A percentile compares a stretch with the other conserved stretches of the same genome.
Conservation (phyloP, 2,329 filamentous ascomycete genomes). For the Hymenoscyphus salicellus region DNA sequence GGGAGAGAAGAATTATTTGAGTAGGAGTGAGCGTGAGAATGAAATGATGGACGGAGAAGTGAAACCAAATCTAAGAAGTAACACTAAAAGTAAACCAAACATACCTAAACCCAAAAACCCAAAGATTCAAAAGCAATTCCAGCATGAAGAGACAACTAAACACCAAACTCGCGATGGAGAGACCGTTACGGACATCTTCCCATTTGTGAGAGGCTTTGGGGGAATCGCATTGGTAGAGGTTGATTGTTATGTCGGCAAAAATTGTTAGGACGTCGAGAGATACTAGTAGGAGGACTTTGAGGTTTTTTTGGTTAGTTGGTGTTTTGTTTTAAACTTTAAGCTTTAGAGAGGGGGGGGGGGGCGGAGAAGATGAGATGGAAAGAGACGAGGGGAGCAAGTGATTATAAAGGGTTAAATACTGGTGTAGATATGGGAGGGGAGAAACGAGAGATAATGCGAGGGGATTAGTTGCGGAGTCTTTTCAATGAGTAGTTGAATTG, state of each 20-base stretch:
- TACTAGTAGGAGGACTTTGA: conserved; percentile 46
- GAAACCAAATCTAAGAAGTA: no score
- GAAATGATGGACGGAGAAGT: no score
- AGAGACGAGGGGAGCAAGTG: no score
- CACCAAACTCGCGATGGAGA: conserved; percentile 53
- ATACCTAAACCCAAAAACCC: conserved; percentile 59
- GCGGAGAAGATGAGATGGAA: neutral
- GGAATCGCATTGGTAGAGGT: conserved; percentile 47
- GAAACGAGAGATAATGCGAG: no score
- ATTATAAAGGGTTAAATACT: neutral
- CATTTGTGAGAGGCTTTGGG: conserved; percentile 29
- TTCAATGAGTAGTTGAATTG: no score
- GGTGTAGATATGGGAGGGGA: neutral
- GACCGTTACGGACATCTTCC: conserved; percentile 39
- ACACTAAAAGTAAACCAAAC: neutral
- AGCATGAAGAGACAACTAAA: conserved; percentile 64
- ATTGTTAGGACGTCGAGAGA: conserved; percentile 50
- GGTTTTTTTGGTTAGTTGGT: neutral
- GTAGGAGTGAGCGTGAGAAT: no score
- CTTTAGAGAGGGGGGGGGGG: neutral
- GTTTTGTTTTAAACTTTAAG: neutral
- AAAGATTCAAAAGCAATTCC: conserved; percentile 57
- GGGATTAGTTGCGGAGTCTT: no score
- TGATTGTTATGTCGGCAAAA: conserved; percentile 51
- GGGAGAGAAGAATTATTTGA: no score